Conservation (phyloP, 805 yeast species). For the Jamesozyma spencerorum region DNA sequence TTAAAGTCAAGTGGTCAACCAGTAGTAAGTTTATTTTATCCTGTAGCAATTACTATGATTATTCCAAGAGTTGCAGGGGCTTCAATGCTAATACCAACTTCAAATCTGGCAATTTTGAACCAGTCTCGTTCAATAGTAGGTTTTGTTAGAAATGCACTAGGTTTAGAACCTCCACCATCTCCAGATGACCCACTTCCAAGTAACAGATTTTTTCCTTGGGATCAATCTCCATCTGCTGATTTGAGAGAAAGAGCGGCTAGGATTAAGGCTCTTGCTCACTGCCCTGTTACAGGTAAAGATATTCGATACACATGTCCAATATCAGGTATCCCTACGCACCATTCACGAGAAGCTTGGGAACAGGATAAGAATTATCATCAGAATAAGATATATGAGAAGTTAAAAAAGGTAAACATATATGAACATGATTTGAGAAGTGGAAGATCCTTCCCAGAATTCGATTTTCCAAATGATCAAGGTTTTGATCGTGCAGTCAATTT, state of each 20-base stretch:
- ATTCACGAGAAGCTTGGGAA: constrained; percentile 83
- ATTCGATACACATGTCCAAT: constrained; percentile 84
- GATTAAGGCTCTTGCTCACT: constrained; percentile 76
- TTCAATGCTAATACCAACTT: neutral
- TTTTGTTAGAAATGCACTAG: constrained; percentile 40
- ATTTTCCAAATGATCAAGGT: constrained; percentile 77
- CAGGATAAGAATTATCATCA: constrained; percentile 65
- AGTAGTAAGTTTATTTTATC: no score
- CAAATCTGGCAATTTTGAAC: neutral
- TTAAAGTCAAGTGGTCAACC: no score
- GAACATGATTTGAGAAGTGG: constrained; percentile 95
- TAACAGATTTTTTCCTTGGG: constrained; percentile 82
- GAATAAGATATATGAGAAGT: constrained; percentile 55
- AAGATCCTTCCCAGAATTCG: constrained; percentile 90
- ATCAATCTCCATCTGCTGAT: constrained; percentile 81
- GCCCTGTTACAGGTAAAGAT: constrained; percentile 84
- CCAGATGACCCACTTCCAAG: constrained; percentile 61
- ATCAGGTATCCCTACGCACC: constrained; percentile 97
- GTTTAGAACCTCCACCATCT: constrained; percentile 55
- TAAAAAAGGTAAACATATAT: constrained; percentile 81
- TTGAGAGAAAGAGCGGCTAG: constrained; percentile 86
- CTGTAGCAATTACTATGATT: no score
- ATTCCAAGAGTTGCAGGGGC: constrained; percentile 2
- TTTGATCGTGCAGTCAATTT: constrained; percentile 69
- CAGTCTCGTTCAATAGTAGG: constrained; percentile 13